Conservation (phyloP, 805 yeast species). For the Candida manassasensis region DNA sequence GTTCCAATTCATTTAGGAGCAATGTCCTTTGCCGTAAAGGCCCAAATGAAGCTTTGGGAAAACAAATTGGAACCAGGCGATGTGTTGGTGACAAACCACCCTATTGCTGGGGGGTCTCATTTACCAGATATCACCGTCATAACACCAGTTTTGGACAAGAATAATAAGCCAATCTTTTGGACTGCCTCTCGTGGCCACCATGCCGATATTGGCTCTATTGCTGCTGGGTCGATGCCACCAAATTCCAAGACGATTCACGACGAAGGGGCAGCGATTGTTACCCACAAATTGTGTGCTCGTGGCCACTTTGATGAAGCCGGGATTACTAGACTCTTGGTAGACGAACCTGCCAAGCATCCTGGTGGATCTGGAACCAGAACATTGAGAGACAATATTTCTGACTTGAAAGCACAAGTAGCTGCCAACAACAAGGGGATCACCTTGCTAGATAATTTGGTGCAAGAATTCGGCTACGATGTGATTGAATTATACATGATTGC, state of each 20-base stretch:
- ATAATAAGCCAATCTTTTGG: constrained; percentile 63
- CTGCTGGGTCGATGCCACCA: constrained; percentile 96
- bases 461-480: constrained; percentile 52
- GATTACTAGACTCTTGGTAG: constrained; percentile 55
- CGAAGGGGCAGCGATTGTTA: constrained; percentile 86
- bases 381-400: constrained; percentile 74
- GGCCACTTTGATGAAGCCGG: constrained; percentile 75
- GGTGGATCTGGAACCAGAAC: constrained; percentile 90
- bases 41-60: constrained; percentile 36
- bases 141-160: constrained; percentile 66
- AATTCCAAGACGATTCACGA: constrained; percentile 78
- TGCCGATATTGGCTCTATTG: constrained; percentile 89
- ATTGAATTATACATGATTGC: constrained; percentile 33
- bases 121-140: constrained; percentile 71
- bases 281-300: constrained; percentile 62
- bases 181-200: constrained; percentile 96
- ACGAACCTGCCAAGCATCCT: constrained; percentile 73
- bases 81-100: constrained; percentile 41
- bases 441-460: constrained; percentile 53
- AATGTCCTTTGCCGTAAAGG: constrained; percentile 44
- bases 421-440: constrained; percentile 84
- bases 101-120: constrained; percentile 41
- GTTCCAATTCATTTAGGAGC: constrained; percentile 45
- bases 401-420: constrained; percentile 54
- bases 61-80: constrained; percentile 39